phyloP scores from a whole-genome alignment of 2,329 filamentous ascomycete species.

The Monosporascus sp. region DNA sequence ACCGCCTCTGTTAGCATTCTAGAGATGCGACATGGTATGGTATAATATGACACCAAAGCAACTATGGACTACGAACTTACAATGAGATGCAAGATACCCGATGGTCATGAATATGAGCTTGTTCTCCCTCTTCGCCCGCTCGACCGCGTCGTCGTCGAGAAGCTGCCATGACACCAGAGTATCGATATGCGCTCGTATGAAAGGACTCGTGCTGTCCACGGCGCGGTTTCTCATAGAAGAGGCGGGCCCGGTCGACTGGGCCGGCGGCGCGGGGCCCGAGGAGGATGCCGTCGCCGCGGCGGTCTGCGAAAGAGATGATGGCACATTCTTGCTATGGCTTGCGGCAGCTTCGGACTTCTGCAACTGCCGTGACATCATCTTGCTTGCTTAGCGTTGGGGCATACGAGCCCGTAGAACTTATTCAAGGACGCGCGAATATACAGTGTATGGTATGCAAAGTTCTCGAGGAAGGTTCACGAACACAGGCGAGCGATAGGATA shows the following conservation, averaged over 20 bases:
- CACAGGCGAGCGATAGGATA: background rate
- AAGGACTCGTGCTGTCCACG: constrained; percentile 42
- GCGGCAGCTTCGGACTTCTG: constrained; percentile 18
- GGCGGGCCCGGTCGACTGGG: constrained; percentile 10
- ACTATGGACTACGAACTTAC: constrained; percentile 45
- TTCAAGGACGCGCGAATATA: no score
- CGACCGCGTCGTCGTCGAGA: constrained; percentile 72
- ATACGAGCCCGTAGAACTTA: no score
- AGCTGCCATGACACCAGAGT: constrained; percentile 91
- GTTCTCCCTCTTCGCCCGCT: constrained; percentile 74
- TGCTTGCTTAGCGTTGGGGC: background rate
- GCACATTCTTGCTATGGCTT: background rate
- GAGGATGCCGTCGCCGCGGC: background rate
- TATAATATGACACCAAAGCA: background rate
- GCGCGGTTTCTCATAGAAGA: constrained; percentile 31
- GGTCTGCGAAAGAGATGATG: background rate
- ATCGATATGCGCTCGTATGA: constrained; percentile 66
- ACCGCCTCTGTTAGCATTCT: no score
- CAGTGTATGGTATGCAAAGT: no score
- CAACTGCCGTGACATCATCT: constrained; percentile 29
- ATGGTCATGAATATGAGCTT: constrained; percentile 90
- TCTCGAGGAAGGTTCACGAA: background rate
- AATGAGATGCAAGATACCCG: constrained; percentile 93
- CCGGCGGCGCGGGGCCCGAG: constrained; percentile 3
- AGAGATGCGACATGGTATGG: background rate